Conservation (phyloP, 2,329 filamentous ascomycete genomes). For the Beauveria sp. region DNA sequence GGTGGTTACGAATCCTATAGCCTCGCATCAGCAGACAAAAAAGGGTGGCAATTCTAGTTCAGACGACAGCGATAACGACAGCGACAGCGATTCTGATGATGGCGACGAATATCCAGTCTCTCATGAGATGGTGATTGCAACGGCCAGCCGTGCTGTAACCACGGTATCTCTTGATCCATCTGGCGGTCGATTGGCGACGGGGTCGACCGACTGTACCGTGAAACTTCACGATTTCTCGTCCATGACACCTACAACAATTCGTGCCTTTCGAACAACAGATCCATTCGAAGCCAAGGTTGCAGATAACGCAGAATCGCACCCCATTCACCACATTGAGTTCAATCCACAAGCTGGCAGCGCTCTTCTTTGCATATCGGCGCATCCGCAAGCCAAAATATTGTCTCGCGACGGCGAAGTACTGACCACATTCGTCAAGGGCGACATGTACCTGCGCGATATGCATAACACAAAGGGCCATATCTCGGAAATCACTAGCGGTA, state of each 20-base stretch:
- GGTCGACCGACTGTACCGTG: conserved; percentile 81
- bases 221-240: conserved; percentile 94
- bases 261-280: conserved; percentile 88
- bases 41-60: conserved; percentile 37
- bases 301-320: conserved; percentile 72
- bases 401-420: conserved; percentile 80
- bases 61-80: conserved; percentile 34
- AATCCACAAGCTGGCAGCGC: conserved; percentile 72
- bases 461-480: conserved; percentile 96
- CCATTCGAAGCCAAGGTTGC: conserved; percentile 68
- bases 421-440: conserved; percentile 89
- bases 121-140: conserved; percentile 87
- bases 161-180: conserved; percentile 77
- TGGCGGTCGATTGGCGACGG: conserved; percentile 79
- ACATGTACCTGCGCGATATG: conserved; percentile 98
- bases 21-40: conserved; percentile 13
- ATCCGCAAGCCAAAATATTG: conserved; percentile 83
- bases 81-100: conserved; percentile 56
- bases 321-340: conserved; percentile 80
- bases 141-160: conserved; percentile 82
- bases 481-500: conserved; percentile 80
- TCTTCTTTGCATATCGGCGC: conserved; percentile 80
- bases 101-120: conserved; percentile 88
- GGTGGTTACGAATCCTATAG: conserved; percentile 21
- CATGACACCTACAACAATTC: conserved; percentile 90